These are phyloP conservation scores for Coleophoma eucalyptorum DNA, from an alignment of 2,329 filamentous ascomycete genomes.

Conservation along the genomic window DNA sequence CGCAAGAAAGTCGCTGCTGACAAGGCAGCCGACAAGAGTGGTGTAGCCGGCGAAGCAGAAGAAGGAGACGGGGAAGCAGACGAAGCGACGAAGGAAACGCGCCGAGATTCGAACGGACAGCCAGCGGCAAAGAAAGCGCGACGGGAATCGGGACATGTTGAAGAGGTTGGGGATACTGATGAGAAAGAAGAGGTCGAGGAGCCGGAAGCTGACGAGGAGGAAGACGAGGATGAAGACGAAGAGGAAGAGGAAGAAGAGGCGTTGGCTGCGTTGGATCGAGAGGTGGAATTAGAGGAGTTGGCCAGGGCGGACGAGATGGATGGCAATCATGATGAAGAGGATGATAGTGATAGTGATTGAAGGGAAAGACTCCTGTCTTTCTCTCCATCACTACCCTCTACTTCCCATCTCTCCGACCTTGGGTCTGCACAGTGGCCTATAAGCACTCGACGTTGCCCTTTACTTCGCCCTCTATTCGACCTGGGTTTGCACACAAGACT, in stretches of 20 bases:
- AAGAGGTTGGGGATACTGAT: conserved; percentile 34
- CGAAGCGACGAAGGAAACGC: conserved; percentile 12
- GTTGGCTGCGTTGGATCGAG: conserved; percentile 56
- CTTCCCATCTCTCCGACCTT: no score
- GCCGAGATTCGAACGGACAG: conserved; percentile 18
- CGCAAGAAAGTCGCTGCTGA: conserved; percentile 65
- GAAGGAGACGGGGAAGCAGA: conserved; percentile 15
- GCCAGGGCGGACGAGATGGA: background rate
- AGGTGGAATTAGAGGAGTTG: conserved; percentile 37
- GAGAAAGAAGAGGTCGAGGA: conserved; percentile 33
- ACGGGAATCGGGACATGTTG: conserved; percentile 44
- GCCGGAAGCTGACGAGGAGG: conserved; percentile 46
- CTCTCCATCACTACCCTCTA: no score
- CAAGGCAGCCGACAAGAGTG: conserved; percentile 36
- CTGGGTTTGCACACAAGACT: no score
- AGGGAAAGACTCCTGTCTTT: no score
- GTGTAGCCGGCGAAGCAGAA: conserved; percentile 6
- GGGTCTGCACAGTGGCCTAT: no score
- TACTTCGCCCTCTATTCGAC: no score
- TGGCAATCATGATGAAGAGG: background rate
- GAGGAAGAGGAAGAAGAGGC: conserved; percentile 31
- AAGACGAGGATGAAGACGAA: conserved; percentile 32
- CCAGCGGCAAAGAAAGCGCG: conserved; percentile 28
- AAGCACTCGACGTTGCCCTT: no score
- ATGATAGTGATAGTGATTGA: no score